Evolutionary conservation across 2,329 filamentous ascomycete genomes (phyloP).

Genomic region (Trichoderma koningiopsis): DNA sequence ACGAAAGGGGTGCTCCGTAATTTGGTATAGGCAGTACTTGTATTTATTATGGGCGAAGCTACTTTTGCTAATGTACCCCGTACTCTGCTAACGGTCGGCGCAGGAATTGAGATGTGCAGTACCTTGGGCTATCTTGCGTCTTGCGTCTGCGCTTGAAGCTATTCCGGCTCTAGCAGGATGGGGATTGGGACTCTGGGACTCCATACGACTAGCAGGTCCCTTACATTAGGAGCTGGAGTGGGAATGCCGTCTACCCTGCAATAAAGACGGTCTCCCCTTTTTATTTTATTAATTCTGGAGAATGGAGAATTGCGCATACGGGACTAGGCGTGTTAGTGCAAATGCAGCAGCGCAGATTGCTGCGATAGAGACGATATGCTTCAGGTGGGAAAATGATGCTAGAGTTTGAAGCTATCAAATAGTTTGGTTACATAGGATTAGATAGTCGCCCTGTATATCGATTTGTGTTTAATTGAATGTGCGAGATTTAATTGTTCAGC

Average conservation of each 20-base stretch:
- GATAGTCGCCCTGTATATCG: neutral
- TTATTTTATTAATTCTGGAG: neutral
- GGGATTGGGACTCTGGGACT: neutral
- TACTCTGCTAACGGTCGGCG: constrained; percentile 2
- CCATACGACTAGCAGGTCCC: constrained; percentile 1
- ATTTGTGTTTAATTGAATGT: neutral
- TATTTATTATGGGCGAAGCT: neutral
- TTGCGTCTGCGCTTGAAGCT: constrained; percentile 13
- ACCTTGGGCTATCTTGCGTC: neutral
- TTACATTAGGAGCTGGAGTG: constrained; percentile 1
- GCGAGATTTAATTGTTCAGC: constrained; percentile 2
- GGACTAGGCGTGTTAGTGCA: neutral
- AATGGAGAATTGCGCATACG: neutral
- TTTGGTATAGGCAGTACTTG: neutral
- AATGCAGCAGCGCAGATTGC: neutral
- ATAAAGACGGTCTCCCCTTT: constrained; percentile 3
- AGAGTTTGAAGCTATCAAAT: constrained; percentile 1
- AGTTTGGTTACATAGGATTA: neutral
- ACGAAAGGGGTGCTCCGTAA: neutral
- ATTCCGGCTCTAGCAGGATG: constrained; percentile 7
- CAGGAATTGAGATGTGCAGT: constrained; percentile 2
- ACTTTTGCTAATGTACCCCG: constrained; percentile 18
- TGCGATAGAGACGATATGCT: neutral
- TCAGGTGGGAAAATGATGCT: constrained; percentile 11
- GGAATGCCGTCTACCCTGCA: constrained; percentile 20